Percentiles rank a stretch among this genome's conserved stretches.
These are phyloP conservation scores for Acmispon strigosus DNA, from an alignment of 306 rosid species.

Conservation along the genomic window DNA sequence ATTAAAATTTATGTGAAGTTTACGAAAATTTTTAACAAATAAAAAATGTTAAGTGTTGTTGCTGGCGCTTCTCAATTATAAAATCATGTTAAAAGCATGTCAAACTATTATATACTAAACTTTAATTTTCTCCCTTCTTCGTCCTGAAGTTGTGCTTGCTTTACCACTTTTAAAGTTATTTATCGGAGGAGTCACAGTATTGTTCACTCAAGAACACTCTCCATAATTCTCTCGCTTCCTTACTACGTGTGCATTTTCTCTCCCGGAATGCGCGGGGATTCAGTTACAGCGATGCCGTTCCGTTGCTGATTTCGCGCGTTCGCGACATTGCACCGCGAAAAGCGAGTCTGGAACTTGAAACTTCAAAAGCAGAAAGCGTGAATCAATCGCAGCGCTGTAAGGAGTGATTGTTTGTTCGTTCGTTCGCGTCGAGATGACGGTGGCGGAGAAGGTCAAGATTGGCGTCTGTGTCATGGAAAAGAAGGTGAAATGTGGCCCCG, in stretches of 20 bases:
- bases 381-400: neutral
- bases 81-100: too few species aligned
- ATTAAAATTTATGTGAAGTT: too few species aligned
- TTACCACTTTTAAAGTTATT: too few species aligned
- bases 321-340: conserved; percentile 12
- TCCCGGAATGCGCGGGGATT: conserved; percentile 4
- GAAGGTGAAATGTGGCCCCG: conserved; percentile 97
- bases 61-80: too few species aligned
- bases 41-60: too few species aligned
- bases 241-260: conserved; percentile 18
- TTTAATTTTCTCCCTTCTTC: neutral
- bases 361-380: conserved; percentile 1
- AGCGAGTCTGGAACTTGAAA: neutral
- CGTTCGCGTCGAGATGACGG: conserved; percentile 4
- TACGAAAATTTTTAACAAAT: too few species aligned
- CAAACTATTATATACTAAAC: neutral
- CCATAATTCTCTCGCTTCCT: conserved; percentile 15
- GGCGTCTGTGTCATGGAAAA: conserved; percentile 99
- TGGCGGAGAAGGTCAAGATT: conserved; percentile 40
- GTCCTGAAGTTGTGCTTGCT: neutral
- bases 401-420: neutral
- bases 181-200: conserved; percentile 2
- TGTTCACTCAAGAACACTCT: neutral
- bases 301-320: neutral
- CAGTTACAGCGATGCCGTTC: conserved; percentile 8